Percentiles rank a stretch among this genome's conserved stretches.
Conservation (phyloP, 371 early-diverging fungal genomes). For the Mortierella sp. region DNA sequence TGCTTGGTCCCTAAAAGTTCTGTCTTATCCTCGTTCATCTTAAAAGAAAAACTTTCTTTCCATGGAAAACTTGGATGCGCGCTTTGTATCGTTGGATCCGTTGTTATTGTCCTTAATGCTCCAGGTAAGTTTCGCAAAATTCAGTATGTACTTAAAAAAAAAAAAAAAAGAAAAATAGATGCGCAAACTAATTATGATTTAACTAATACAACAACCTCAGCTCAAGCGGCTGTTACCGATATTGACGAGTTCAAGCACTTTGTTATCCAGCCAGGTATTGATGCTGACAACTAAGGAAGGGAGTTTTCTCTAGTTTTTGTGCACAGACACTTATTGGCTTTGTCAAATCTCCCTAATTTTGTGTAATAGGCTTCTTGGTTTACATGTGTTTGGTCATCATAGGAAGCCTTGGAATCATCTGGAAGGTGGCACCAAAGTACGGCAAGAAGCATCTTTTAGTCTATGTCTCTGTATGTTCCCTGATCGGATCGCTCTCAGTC, state of each 20-base stretch:
- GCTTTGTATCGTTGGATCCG: conserved; percentile 91
- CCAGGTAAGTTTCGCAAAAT: conserved; percentile 63
- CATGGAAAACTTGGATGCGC: conserved; percentile 93
- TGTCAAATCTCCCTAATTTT: background rate
- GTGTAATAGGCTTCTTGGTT: conserved; percentile 77
- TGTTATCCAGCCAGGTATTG: conserved; percentile 78
- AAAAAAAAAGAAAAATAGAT: no score
- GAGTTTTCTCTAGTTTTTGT: no score
- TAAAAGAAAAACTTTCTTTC: conserved; percentile 87
- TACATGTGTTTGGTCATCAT: conserved; percentile 80
- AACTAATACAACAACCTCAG: conserved; percentile 7
- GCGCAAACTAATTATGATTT: background rate
- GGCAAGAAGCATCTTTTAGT: conserved; percentile 90
- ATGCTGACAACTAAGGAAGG: no score
- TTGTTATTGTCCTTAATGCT: conserved; percentile 92
- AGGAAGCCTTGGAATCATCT: conserved; percentile 74
- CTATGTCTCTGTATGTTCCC: conserved; percentile 89
- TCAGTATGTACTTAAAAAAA: background rate
- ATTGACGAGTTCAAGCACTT: conserved; percentile 85
- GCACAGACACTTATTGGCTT: no score
- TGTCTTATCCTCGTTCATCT: conserved; percentile 88
- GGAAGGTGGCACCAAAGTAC: conserved; percentile 84
- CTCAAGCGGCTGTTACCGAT: conserved; percentile 81
- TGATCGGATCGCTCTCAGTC: conserved; percentile 94
- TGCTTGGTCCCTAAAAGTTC: conserved; percentile 66